These are phyloP conservation scores for Punica granatum DNA, from an alignment of 345 rosid genomes.

Conservation along the genomic window DNA sequence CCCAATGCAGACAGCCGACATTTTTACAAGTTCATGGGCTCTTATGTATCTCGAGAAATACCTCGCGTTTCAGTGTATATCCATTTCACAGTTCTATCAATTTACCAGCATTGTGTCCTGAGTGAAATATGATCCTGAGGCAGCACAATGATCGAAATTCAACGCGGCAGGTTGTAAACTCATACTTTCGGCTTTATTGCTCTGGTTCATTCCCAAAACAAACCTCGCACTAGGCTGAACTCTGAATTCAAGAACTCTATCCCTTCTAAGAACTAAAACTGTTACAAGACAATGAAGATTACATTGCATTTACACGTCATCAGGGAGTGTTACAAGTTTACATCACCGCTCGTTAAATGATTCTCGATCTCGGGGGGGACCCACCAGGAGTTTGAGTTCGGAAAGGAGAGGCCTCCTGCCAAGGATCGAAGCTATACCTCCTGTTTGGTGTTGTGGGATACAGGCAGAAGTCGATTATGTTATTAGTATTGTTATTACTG, in stretches of 20 bases:
- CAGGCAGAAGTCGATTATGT: slow-evolving; percentile 41
- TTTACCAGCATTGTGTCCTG: neutral
- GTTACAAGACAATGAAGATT: neutral
- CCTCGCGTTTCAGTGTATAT: neutral
- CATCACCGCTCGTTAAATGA: neutral
- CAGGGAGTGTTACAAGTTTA: neutral
- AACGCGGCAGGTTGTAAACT: too few relatives aligned
- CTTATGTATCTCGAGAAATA: neutral
- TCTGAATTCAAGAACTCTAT: neutral
- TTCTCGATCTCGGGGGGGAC: slow-evolving; percentile 16
- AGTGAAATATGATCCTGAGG: neutral
- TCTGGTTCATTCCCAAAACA: neutral
- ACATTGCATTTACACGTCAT: neutral
- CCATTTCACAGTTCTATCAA: neutral
- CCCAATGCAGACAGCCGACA: slow-evolving; percentile 1
- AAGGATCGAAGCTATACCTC: slow-evolving; percentile 11
- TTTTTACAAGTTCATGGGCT: slow-evolving; percentile 1
- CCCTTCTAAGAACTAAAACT: neutral
- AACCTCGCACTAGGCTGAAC: neutral
- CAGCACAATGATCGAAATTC: neutral
- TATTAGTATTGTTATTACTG: slow-evolving; percentile 24
- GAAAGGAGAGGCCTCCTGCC: slow-evolving; percentile 10
- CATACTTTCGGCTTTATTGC: neutral
- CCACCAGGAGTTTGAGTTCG: slow-evolving; percentile 11
- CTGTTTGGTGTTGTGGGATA: slow-evolving; percentile 23